Evolutionary conservation across 495 filamentous ascomycete species (phyloP), one percentile per base, ranked within the genome.

Genomic region (Aspergillus campestris): DNA sequence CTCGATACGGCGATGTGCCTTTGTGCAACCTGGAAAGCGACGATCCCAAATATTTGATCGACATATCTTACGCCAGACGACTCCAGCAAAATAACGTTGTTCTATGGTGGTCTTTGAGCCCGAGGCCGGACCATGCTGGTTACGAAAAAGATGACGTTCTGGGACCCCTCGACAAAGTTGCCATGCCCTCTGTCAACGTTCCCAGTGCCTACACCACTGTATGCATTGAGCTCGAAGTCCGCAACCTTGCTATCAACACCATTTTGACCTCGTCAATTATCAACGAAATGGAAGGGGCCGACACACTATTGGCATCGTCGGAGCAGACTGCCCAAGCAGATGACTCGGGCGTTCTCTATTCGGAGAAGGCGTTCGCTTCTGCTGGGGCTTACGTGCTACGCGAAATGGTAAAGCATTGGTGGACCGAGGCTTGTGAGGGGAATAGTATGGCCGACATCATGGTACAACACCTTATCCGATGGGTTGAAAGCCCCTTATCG

Each of bases 341-440:
- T 29, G 78, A 81, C 0, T 71, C 74, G 0, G 84, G 87, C 38
- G 72, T 84, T 18, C 76, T 96, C 4, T 87, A 86, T 52, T 83
- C 91, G 4, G 91, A 97, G 45, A 91, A 87, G 46, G 86, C 91
- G 0, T 97, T 97, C 65, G 85, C 92, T 13, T 88, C 89, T 43
- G 89, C 91, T 8, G 87, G 90, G 31, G 82, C 95, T 6, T 74
- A 80, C 14, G 92, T 97, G 10, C 71, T 99, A 3, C 82, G 92
- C 5, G 92, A 96, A 61, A 97, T 99, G 92, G 92, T 99, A 49
- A 96, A 95, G 60, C 80, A 86, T 3, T 99, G 94, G 94, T 96
- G 91, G 89, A 79, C 81, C 0, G 89, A 97, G 67, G 92, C 92
- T 8, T 95, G 89, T 64, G 83, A 80, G 44, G 90, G 89, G 5